Evolutionary conservation across 1,139 yeast species (phyloP), one percentile per base, ranked within the genome.

Genomic region (Yamadazyma dendronema): DNA sequence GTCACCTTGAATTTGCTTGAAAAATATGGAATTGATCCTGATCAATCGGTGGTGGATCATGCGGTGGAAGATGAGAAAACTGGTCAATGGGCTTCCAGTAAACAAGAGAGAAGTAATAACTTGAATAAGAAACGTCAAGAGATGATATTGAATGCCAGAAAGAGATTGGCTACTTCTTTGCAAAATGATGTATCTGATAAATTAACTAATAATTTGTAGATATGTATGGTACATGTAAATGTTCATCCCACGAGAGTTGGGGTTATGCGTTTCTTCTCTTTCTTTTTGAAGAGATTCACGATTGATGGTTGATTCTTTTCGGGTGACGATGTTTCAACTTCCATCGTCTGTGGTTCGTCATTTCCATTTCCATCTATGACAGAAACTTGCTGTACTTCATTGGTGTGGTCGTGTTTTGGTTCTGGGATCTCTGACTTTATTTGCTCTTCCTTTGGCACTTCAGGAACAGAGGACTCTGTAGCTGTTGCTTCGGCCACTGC

Each of bases 121-220:
- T 50, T 66, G 32, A 50, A 47, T 16, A 54, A 56, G 40, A 66
- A 64, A 46, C 58, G 70, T 38, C 66, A 66, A 44, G 68, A 68
- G 28, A 71, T 71, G 76, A 67, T 71, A 30, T 52, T 67, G 36
- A 60, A 59, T 26, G 77, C 77, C 3, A 57, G 77, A 43, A 62
- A 56, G 43, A 59, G 72, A 45, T 64, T 71, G 52, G 70, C 65
- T 30, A 47, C 59, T 21, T 68, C 62, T 39, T 58, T 67, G 45
- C 49, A 53, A 29, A 64, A 64, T 46, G 65, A 43, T 19, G 31
- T 42, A 8, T 39, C 42, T 12, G 28, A 27, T 23, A 33, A 22
- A 22, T 30, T 30, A 22, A n/a, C 27, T 8, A 12, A 24, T 24
- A 24, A 24, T 24, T 24, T 24, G 11, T 24, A 24, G 17, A 6